Evolutionary conservation across 208 protist species (phyloP), one percentile per base, ranked within the genome.

Genomic region (Leishmania braziliensis): DNA sequence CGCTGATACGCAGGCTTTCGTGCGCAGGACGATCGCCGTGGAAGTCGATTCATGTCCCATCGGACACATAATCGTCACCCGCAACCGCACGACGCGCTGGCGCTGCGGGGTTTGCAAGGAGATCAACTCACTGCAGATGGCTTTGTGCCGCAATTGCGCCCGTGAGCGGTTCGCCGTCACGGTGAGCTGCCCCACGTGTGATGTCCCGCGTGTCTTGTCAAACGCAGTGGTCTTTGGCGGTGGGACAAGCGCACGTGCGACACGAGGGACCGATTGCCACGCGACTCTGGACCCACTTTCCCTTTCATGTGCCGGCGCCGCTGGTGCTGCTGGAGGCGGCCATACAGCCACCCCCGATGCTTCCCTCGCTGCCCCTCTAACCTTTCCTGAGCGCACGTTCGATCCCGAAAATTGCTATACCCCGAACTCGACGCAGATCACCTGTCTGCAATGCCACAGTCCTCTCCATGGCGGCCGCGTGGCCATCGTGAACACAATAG

Each of bases 101-200:
- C 90, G 88, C 36, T 96, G 93, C 58, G 39, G n/a, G n/a, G 56
- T 3, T 26, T 96, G 93, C 62, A 62, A 4, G 12, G 88, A 95
- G 88, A 79, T 94, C 5, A 96, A 96, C 75, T 91, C 93, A 0
- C 80, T 95, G 26, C 85, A 95, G 81, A 76, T 85, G 33, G 62
- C 76, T 3, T 3, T 72, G 12, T 96, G 93, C 56, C 85, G 90
- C n/a, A 77, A 91, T 62, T 96, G 93, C 62, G 48, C 46, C 10
- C 73, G 63, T 14, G 93, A 90, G 74, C 90, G 93, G 1, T 95
- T 95, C 75, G 82, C 78, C 18, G 56, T 94, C 33, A 75, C 56
- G 14, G 83, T 96, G 9, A 46, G 39, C 80, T 96, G 93, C 72
- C 81, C 83, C 16, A 29, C 16, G 2, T 96, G 93, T 68, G 68